Evolutionary conservation across 768 basidiomycete species (phyloP).

Genomic region (Rhizopogon vesiculosus): DNA sequence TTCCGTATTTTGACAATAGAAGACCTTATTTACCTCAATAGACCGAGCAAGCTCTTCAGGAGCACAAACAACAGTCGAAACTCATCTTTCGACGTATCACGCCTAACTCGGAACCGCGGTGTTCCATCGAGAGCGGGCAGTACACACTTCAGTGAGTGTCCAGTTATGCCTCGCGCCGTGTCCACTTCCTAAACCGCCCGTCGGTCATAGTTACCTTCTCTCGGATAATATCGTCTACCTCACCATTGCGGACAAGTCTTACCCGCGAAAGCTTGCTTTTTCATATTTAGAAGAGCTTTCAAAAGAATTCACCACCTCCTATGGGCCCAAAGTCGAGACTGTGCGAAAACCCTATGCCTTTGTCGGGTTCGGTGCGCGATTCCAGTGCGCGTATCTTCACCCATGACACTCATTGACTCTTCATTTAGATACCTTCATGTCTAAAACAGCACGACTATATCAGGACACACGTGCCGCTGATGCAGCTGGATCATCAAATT

Average conservation of each 20-base stretch:
- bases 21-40: conserved; percentile 25
- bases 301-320: conserved; percentile 91
- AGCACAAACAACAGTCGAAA: conserved; percentile 98
- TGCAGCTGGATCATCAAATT: conserved; percentile 55
- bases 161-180: neutral
- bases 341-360: conserved; percentile 98
- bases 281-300: conserved; percentile 96
- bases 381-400: neutral
- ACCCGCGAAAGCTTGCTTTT: conserved; percentile 95
- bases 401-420: conserved; percentile 3
- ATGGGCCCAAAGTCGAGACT: conserved; percentile 89
- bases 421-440: conserved; percentile 93
- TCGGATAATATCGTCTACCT: conserved; percentile 92
- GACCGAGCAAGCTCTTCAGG: conserved; percentile 92
- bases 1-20: neutral
- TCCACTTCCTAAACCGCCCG: conserved; percentile 1
- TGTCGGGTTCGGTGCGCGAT: conserved; percentile 84
- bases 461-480: conserved; percentile 86
- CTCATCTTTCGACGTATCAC: conserved; percentile 93
- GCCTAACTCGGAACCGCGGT: conserved; percentile 90
- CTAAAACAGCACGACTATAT: conserved; percentile 93
- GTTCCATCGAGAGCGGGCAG: conserved; percentile 93
- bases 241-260: conserved; percentile 93
- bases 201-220: conserved; percentile 79
- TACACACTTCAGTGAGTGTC: conserved; percentile 90